phyloP scores from a whole-genome alignment of 345 rosid species.

The Aegle marmelos region DNA sequence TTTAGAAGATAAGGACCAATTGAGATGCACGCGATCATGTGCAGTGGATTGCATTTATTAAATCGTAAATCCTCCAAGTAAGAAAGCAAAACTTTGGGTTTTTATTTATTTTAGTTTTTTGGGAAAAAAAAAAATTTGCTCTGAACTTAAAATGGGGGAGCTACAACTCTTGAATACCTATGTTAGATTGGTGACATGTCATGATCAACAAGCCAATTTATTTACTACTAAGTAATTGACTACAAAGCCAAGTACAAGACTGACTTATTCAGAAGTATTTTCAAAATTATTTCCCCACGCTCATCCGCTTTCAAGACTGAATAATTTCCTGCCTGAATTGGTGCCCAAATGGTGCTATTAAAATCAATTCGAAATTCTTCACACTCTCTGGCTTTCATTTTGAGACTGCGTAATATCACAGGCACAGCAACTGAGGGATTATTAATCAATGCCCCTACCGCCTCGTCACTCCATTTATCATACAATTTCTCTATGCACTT shows the following conservation, averaged over 20 bases:
- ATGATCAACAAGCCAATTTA: no score
- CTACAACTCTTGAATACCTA: no score
- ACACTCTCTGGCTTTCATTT: not conserved
- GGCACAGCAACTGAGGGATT: not conserved
- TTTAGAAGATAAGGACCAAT: not conserved
- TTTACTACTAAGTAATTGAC: no score
- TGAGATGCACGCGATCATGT: not conserved
- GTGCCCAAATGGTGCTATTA: not conserved
- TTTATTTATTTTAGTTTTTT: no score
- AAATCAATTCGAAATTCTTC: not conserved
- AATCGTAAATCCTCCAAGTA: no score
- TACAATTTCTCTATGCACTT: not conserved
- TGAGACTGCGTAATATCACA: not conserved
- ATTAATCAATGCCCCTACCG: not conserved
- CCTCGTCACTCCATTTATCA: not conserved
- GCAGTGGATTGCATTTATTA: not conserved
- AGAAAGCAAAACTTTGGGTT: no score
- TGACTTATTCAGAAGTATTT: no score
- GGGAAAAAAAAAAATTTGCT: no score
- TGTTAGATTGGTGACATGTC: no score
- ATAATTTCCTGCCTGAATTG: not conserved
- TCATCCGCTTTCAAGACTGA: not conserved
- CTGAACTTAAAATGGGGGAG: no score
- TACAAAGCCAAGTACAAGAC: no score
- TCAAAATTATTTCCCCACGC: not conserved